Conservation (phyloP, 352 stramenopile genomes). For the Phytopythium aichiense region DNA sequence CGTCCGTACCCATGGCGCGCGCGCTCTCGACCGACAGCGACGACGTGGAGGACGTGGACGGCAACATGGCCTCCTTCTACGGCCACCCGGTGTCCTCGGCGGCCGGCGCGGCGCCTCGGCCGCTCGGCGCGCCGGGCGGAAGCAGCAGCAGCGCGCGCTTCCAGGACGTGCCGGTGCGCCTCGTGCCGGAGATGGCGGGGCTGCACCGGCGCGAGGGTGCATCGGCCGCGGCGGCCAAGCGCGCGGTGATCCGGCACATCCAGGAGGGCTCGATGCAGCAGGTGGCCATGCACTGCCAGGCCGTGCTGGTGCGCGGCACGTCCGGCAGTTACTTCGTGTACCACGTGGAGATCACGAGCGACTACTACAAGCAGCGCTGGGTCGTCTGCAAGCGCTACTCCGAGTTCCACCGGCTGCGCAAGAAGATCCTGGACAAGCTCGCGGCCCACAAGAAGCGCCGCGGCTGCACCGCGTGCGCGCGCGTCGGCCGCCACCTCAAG, state of each 20-base stretch:
- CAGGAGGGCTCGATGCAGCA: constrained; percentile 80
- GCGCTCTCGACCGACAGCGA: constrained; percentile 41
- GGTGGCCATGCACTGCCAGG: constrained; percentile 60
- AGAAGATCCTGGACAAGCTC: constrained; percentile 58
- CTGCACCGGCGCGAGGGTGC: constrained; percentile 4
- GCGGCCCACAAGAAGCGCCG: constrained; percentile 52
- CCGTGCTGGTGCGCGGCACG: constrained; percentile 68
- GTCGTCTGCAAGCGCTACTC: constrained; percentile 87
- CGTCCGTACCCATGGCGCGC: constrained; percentile 17
- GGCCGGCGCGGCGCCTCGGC: not conserved
- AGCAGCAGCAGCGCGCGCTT: constrained; percentile 23
- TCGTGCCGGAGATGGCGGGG: constrained; percentile 34
- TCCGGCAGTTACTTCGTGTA: constrained; percentile 84
- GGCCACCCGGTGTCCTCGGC: constrained; percentile 16
- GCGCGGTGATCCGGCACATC: constrained; percentile 63
- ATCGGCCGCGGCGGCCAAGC: constrained; percentile 53
- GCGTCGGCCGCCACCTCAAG: constrained; percentile 55
- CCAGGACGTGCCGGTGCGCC: constrained; percentile 50
- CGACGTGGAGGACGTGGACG: constrained; percentile 29
- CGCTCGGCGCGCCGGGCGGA: constrained; percentile 15
- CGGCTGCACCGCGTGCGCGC: constrained; percentile 46
- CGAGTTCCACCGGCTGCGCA: constrained; percentile 80
- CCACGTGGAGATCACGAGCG: constrained; percentile 82
- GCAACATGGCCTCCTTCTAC: constrained; percentile 39
- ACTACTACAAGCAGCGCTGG: constrained; percentile 89